Conservation (phyloP, 257 asterid species). For the Haberlea rhodopensis region DNA sequence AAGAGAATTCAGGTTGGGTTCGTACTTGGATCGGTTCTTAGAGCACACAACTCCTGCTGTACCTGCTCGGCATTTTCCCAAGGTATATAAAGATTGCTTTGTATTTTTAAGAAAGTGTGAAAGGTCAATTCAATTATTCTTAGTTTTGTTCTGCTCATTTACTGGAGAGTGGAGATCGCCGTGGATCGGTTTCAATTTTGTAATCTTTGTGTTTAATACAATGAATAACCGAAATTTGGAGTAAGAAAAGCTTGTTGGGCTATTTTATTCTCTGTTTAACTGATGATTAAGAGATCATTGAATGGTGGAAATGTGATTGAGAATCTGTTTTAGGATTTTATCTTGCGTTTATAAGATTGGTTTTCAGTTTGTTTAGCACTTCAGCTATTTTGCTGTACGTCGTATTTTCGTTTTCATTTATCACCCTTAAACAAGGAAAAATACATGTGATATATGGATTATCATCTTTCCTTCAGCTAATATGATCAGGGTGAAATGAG, state of each 20-base stretch:
- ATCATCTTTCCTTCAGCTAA: no score
- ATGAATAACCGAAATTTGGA: not conserved
- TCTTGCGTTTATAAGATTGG: not conserved
- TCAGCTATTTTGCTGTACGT: not conserved
- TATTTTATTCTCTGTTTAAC: not conserved
- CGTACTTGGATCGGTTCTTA: conserved; percentile 79
- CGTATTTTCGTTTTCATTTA: not conserved
- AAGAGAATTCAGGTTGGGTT: conserved; percentile 35
- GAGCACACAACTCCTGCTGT: conserved; percentile 80
- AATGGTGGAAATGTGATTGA: not conserved
- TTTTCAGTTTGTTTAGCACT: conserved; percentile 1
- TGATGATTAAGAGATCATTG: not conserved
- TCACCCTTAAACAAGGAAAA: not conserved
- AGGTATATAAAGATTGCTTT: conserved; percentile 37
- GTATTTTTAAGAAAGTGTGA: not conserved
- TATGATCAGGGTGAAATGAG: not conserved
- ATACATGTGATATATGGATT: not conserved
- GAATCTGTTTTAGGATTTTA: not conserved
- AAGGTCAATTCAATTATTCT: not conserved
- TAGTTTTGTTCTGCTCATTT: not conserved
- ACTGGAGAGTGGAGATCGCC: not conserved
- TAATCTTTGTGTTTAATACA: conserved; percentile 1
- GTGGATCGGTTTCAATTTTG: not conserved
- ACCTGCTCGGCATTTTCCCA: conserved; percentile 63
- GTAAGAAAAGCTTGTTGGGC: not conserved